Conservation (phyloP, 106 monocot genomes). For the Phalaenopsis aphrodite region DNA sequence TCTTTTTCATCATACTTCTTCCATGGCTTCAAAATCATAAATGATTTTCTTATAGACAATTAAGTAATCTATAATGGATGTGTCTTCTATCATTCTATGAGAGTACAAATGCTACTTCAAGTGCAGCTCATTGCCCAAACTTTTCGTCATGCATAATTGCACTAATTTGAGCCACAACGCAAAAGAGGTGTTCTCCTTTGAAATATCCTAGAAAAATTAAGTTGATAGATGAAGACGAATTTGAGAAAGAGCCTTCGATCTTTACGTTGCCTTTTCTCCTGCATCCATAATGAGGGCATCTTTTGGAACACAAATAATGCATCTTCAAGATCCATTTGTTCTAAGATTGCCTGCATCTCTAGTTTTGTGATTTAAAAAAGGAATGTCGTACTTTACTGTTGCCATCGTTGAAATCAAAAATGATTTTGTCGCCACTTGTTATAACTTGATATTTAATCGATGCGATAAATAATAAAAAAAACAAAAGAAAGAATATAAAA, state of each 20-base stretch:
- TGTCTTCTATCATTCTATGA: neutral
- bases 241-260: neutral
- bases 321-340: neutral
- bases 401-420: neutral
- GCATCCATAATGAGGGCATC: neutral
- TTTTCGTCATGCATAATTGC: neutral
- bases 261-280: neutral
- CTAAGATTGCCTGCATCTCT: neutral
- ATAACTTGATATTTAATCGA: no score
- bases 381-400: neutral
- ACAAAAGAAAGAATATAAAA: no score
- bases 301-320: neutral
- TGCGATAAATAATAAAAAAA: no score
- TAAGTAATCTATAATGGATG: neutral
- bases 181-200: neutral
- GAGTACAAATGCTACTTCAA: neutral
- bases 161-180: neutral
- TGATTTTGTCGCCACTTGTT: no score
- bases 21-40: neutral
- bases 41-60: neutral
- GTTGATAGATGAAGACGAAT: constrained; percentile 4
- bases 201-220: constrained; percentile 1
- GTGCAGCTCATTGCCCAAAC: neutral
- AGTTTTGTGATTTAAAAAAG: neutral
- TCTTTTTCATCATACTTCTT: neutral